phyloP scores from a whole-genome alignment of 495 filamentous ascomycete species.

The Geoglossum glabrum region DNA sequence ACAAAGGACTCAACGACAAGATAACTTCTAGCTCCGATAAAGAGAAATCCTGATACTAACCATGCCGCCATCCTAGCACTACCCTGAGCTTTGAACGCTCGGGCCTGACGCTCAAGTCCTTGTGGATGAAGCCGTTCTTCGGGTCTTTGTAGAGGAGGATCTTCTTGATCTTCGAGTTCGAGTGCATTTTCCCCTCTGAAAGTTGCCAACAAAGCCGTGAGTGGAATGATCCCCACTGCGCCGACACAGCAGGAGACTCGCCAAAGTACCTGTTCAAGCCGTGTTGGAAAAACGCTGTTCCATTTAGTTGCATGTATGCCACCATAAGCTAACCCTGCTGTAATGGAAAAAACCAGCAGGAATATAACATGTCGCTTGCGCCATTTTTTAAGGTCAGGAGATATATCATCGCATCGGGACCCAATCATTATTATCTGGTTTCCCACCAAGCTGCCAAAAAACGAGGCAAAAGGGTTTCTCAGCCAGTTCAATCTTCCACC shows the following conservation, averaged over 20 bases:
- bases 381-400: neutral
- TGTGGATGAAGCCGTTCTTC: no score
- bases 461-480: no score
- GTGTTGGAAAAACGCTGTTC: neutral
- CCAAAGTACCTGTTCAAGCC: neutral
- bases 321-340: neutral
- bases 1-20: neutral
- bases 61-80: neutral
- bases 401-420: neutral
- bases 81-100: no score
- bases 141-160: neutral
- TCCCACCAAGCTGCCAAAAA: no score
- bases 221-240: neutral
- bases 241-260: neutral
- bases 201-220: neutral
- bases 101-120: no score
- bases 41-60: neutral
- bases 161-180: neutral
- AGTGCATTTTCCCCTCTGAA: neutral
- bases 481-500: no score
- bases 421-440: no score
- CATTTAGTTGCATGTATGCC: neutral
- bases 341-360: neutral
- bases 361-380: no score
- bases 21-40: neutral